A percentile compares a stretch with the other conserved stretches of the same genome.
Conservation (phyloP, 441 rosid genomes). For the Pelargonium citronellum region DNA sequence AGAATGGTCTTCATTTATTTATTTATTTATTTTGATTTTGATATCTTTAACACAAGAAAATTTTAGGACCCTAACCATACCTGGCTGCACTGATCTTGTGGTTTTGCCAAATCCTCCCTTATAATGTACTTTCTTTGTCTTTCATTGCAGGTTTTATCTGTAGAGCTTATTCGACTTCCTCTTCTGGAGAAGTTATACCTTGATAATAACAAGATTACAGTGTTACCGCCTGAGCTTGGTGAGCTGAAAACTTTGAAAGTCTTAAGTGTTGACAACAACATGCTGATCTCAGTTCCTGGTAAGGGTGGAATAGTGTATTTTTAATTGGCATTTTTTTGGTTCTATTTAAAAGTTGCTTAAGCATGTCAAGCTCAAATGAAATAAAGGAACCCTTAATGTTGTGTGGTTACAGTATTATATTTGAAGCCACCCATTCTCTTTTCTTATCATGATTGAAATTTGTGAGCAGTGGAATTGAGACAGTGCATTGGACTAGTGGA, state of each 20-base stretch:
- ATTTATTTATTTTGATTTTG: neutral
- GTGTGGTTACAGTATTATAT: conserved; percentile 11
- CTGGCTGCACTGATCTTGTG: neutral
- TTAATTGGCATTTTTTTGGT: neutral
- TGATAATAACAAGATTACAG: conserved; percentile 65
- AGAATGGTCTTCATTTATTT: neutral
- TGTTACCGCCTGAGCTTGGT: conserved; percentile 88
- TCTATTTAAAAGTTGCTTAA: conserved; percentile 8
- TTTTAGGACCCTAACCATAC: neutral
- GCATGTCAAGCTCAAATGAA: conserved; percentile 13
- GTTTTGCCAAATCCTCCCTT: neutral
- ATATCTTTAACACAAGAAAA: neutral
- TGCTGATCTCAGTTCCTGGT: conserved; percentile 91
- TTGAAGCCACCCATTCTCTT: conserved; percentile 15
- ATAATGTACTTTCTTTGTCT: neutral
- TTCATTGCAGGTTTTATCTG: conserved; percentile 57
- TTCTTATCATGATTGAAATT: conserved; percentile 27
- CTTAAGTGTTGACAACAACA: conserved; percentile 69
- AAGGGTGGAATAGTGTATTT: conserved; percentile 25
- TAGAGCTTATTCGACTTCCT: conserved; percentile 70
- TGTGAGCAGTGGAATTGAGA: conserved; percentile 72
- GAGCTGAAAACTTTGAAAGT: conserved; percentile 63
- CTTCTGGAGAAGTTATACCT: conserved; percentile 81
- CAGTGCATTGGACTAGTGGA: conserved; percentile 76
- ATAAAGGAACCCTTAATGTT: conserved; percentile 1